Conservation (phyloP, 306 rosid genomes). For the Dalbergia oliveri region DNA sequence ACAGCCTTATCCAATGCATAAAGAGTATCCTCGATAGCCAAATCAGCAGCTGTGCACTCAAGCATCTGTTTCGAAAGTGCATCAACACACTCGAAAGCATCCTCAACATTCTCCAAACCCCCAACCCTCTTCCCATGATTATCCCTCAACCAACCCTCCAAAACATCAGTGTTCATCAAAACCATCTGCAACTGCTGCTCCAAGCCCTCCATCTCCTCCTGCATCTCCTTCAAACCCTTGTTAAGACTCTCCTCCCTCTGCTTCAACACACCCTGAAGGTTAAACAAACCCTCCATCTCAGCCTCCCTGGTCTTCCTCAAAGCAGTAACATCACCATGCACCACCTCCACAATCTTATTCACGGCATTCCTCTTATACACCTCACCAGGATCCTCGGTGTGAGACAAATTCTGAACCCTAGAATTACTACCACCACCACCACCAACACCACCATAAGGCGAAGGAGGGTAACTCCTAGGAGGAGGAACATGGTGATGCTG, state of each 20-base stretch:
- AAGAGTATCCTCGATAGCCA: slow-evolving; percentile 84
- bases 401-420: slow-evolving; percentile 45
- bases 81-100: slow-evolving; percentile 79
- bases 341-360: slow-evolving; percentile 82
- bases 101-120: slow-evolving; percentile 53
- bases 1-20: slow-evolving; percentile 86
- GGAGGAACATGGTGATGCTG: slow-evolving; percentile 57
- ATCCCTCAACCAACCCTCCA: slow-evolving; percentile 84
- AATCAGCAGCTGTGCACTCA: slow-evolving; percentile 78
- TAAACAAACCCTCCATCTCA: slow-evolving; percentile 80
- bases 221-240: slow-evolving; percentile 77
- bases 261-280: slow-evolving; percentile 69
- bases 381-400: slow-evolving; percentile 77
- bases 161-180: slow-evolving; percentile 80
- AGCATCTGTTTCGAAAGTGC: slow-evolving; percentile 82
- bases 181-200: slow-evolving; percentile 95
- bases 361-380: slow-evolving; percentile 70
- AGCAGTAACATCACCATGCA: slow-evolving; percentile 60
- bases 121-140: slow-evolving; percentile 65
- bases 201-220: slow-evolving; percentile 81
- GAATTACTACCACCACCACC: slow-evolving; percentile 29
- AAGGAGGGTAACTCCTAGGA: slow-evolving; percentile 75
- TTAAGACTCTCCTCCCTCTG: slow-evolving; percentile 68
- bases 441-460: slow-evolving; percentile 68
- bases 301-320: slow-evolving; percentile 74